Evolutionary conservation across 2,329 filamentous ascomycete species (phyloP).

Genomic region (Cordyceps militaris): DNA sequence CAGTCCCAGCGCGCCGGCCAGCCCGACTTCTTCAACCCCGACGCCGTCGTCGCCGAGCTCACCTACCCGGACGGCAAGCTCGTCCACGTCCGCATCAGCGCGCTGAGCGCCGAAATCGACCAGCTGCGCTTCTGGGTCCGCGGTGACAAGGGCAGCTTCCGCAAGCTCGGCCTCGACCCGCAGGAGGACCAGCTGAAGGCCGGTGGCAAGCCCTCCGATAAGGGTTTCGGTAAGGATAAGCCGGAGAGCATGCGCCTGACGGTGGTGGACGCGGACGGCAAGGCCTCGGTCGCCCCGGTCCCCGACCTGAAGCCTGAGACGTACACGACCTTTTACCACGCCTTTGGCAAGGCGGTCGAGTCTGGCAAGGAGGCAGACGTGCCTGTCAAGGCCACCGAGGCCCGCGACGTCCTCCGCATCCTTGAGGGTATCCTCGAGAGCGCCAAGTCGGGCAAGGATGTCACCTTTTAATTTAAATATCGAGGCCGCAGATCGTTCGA

Average conservation of each 20-base stretch:
- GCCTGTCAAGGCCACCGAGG: slow-evolving; percentile 46
- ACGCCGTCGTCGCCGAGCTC: slow-evolving; percentile 57
- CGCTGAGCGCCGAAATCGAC: slow-evolving; percentile 59
- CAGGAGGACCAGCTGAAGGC: slow-evolving; percentile 68
- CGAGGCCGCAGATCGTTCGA: no score
- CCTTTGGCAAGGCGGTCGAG: slow-evolving; percentile 40
- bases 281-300: slow-evolving; percentile 40
- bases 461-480: slow-evolving; percentile 22
- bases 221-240: slow-evolving; percentile 58
- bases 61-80: slow-evolving; percentile 57
- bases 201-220: slow-evolving; percentile 54
- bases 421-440: slow-evolving; percentile 47
- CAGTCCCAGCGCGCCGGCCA: slow-evolving; percentile 52
- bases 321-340: slow-evolving; percentile 60
- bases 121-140: slow-evolving; percentile 74
- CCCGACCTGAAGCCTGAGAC: slow-evolving; percentile 59
- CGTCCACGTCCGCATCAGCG: slow-evolving; percentile 61
- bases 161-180: slow-evolving; percentile 62
- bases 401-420: slow-evolving; percentile 45
- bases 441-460: slow-evolving; percentile 39
- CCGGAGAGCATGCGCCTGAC: slow-evolving; percentile 53
- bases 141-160: slow-evolving; percentile 67
- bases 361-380: slow-evolving; percentile 43
- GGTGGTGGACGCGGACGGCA: slow-evolving; percentile 44
- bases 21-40: slow-evolving; percentile 42